Evolutionary conservation across 768 basidiomycete species (phyloP).

Genomic region (Chlorophyllum brunneum): DNA sequence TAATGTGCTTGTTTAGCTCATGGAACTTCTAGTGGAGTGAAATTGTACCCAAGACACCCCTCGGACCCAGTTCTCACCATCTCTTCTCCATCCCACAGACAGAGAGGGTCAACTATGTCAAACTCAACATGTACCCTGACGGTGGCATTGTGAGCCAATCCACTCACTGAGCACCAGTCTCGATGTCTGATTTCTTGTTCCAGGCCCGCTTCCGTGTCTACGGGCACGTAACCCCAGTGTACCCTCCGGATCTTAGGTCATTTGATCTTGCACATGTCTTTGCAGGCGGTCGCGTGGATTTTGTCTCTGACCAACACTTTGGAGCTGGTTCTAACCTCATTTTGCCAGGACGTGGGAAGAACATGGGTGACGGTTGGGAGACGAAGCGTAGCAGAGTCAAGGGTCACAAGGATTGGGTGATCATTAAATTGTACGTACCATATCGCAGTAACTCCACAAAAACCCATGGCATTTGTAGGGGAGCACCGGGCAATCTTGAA

Average conservation of each 20-base stretch:
- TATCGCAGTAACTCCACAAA: not conserved
- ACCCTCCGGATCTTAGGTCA: constrained; percentile 41
- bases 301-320: constrained; percentile 92
- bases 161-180: not conserved
- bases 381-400: constrained; percentile 80
- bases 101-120: constrained; percentile 67
- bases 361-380: constrained; percentile 99
- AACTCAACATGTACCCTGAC: constrained; percentile 94
- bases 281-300: constrained; percentile 80
- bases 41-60: constrained; percentile 67
- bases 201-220: constrained; percentile 93
- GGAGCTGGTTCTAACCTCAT: constrained; percentile 89
- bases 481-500: constrained; percentile 68
- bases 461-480: constrained; percentile 39
- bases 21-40: constrained; percentile 64
- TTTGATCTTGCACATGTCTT: constrained; percentile 93
- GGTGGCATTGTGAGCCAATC: constrained; percentile 80
- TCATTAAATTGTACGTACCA: constrained; percentile 75
- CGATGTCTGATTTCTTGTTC: constrained; percentile 14
- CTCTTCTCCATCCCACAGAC: constrained; percentile 71
- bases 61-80: constrained; percentile 87
- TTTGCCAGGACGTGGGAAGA: constrained; percentile 85
- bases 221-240: constrained; percentile 68
- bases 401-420: constrained; percentile 88
- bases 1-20: constrained; percentile 12